Percentiles rank a stretch among this genome's conserved stretches.
Conservation (phyloP, 2,329 filamentous ascomycete genomes). For the Xylariomycetidae sp. region DNA sequence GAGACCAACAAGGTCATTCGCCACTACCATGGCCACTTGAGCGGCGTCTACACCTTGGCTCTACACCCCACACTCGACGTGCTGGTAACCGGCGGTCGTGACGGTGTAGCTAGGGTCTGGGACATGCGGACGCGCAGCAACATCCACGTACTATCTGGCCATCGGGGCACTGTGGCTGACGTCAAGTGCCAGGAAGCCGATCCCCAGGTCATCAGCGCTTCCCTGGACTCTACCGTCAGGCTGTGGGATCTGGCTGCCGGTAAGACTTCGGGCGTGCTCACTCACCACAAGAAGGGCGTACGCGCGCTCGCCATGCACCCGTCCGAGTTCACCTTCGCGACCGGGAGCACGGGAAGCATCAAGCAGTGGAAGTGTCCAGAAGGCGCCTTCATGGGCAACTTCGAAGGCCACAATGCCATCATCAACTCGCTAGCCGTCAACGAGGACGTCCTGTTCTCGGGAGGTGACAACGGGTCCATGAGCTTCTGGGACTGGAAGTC, state of each 20-base stretch:
- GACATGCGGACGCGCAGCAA: constrained; percentile 97
- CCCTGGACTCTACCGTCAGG: constrained; percentile 83
- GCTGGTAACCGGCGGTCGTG: constrained; percentile 86
- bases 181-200: constrained; percentile 93
- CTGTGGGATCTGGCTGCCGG: constrained; percentile 95
- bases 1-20: constrained; percentile 99
- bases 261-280: constrained; percentile 92
- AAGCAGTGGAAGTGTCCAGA: constrained; percentile 99
- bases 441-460: constrained; percentile 89
- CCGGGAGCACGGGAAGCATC: constrained; percentile 84
- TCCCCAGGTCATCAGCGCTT: constrained; percentile 90
- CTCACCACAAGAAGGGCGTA: constrained; percentile 98
- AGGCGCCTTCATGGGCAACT: constrained; percentile 98
- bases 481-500: constrained; percentile 99
- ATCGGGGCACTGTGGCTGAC: constrained; percentile 84
- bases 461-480: constrained; percentile 92
- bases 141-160: constrained; percentile 85
- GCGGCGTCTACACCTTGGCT: constrained; percentile 86
- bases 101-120: constrained; percentile 94
- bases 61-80: constrained; percentile 95
- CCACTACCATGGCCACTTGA: constrained; percentile 95
- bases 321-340: constrained; percentile 92
- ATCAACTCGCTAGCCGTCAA: constrained; percentile 94
- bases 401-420: constrained; percentile 92
- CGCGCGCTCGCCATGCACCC: constrained; percentile 80